Evolutionary conservation across 305 asterid species (phyloP).

Genomic region (Fraxinus ornus): DNA sequence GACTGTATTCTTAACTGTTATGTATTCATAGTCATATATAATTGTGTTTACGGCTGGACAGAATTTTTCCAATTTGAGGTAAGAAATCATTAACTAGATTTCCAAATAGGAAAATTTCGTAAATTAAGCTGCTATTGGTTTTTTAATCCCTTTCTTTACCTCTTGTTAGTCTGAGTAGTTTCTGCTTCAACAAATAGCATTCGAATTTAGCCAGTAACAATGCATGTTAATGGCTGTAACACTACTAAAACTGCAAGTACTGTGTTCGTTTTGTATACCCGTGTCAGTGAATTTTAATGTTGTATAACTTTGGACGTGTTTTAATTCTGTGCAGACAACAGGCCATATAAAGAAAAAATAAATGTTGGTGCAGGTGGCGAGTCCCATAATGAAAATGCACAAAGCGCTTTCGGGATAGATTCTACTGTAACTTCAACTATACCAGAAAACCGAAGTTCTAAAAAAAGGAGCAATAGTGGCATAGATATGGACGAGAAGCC

Average conservation of each 20-base stretch:
- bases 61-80: not conserved
- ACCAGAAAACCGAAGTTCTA: not conserved
- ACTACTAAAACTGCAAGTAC: not conserved
- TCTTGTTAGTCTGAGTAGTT: not conserved
- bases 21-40: not conserved
- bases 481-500: constrained; percentile 18
- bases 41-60: not conserved
- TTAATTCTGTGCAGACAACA: constrained; percentile 9
- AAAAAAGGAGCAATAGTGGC: constrained; percentile 12
- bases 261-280: not conserved
- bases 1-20: not conserved
- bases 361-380: not conserved
- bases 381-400: not conserved
- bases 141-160: not conserved
- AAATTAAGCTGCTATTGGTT: not conserved
- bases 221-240: not conserved
- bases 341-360: not conserved
- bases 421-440: not conserved
- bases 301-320: not conserved
- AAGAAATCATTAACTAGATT: not conserved
- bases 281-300: not conserved
- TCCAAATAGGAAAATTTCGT: not conserved
- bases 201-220: not conserved
- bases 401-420: constrained; percentile 1
- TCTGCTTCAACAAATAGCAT: not conserved